Conservation (phyloP, 768 basidiomycete genomes). For the Russula dissimulans region DNA sequence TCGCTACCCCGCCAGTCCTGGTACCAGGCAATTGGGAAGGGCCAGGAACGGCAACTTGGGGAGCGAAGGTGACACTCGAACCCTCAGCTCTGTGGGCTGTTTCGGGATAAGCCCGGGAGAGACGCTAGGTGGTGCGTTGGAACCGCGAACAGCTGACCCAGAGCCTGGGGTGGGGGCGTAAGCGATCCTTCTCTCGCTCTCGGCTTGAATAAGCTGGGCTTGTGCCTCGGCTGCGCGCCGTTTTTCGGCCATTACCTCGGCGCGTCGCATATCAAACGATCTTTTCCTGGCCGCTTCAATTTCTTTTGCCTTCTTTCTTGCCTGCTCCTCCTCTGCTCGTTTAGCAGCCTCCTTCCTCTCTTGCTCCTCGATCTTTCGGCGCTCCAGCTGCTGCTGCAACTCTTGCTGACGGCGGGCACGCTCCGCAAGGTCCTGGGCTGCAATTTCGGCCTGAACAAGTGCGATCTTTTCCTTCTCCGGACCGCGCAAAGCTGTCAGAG, state of each 20-base stretch:
- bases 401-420: not conserved
- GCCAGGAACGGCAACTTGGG: not conserved
- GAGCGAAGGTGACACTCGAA: not conserved
- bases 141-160: not conserved
- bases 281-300: not conserved
- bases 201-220: conserved; percentile 3
- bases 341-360: conserved; percentile 3
- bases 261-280: conserved; percentile 3
- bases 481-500: not conserved
- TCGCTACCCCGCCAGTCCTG: not conserved
- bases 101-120: not conserved
- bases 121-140: not conserved
- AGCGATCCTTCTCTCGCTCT: not conserved
- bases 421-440: conserved; percentile 2
- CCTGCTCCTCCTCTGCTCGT: conserved; percentile 2
- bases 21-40: not conserved
- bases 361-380: conserved; percentile 6
- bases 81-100: not conserved
- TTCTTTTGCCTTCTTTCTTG: conserved; percentile 2
- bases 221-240: not conserved
- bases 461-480: conserved; percentile 1
- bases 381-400: conserved; percentile 2
- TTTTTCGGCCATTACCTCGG: conserved; percentile 3
- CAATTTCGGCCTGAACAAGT: not conserved
- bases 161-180: not conserved